Evolutionary conservation across 164 flowering plant species (phyloP), one percentile per base, ranked within the genome.

Genomic region (Pachysandra terminalis): DNA sequence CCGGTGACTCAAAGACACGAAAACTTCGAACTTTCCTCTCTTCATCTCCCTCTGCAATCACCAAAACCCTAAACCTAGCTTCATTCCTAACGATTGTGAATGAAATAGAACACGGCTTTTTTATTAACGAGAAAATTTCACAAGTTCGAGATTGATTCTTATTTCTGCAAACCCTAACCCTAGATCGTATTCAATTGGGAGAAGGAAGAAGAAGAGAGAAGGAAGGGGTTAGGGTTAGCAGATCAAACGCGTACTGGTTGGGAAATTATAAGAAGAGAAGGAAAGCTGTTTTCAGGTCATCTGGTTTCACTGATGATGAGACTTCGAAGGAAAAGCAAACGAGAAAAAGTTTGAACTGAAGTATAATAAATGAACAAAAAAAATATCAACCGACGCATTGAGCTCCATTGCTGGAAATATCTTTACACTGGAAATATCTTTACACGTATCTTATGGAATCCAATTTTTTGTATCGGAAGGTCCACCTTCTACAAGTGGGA

Each of bases 11-110:
- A 68, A 66, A 5, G 78, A 56, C 62, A 65, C 51, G 40, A 81
- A 57, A 16, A 71, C 8, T 35, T 81, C 91, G 0, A 79, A 55
- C 66, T 80, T 82, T 9, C 69, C 73, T 68, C 85, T 76, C 73
- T 87, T 85, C 87, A 86, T 88, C 70, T 32, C 65, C 17, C 37
- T 21, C 60, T 19, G 27, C 51, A 35, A 19, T 3, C 27, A n/a
- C 32, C 10, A 48, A 59, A 24, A n/a, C n/a, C 13, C 37, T 23
- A 49, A 45, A 19, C 25, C 41, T 0, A 15, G 26, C 16, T 37
- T 62, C 9, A 9, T 22, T 41, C 8, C 51, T 62, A 17, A 5
- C 28, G n/a, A 4, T 2, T 58, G 26, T 45, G n/a, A 26, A 58
- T 15, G 16, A 58, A 2, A 1, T 0, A 32, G 37, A 32, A 7